Base-by-base conservation (phyloP, 345 rosid species). In the Conringia planisiliqua region DNA sequence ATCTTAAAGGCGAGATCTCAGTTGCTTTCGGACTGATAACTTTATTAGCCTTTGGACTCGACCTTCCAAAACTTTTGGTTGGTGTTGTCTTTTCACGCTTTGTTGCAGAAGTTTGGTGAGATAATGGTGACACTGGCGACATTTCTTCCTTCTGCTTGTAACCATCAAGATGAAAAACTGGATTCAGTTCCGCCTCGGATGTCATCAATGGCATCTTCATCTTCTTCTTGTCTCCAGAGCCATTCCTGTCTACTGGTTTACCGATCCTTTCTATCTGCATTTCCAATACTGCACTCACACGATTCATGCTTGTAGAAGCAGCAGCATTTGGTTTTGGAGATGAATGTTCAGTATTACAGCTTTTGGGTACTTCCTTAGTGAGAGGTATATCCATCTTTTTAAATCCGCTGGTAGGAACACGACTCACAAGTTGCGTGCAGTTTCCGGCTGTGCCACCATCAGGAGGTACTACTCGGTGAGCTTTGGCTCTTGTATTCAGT, bases 401-500 rank as follows among this genome's bases (percentile, higher is more conserved):
- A 39, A 59, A 54, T 56, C 73, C 48, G 17, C 47, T 4, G 60
- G 67, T 68, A 43, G 12, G n/a, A 69, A 47, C 61, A 56, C 39
- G 59, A 39, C 70, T 75, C 47, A 55, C 36, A 76, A 13, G 71
- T 58, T 62, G 78, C 75, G 52, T 75, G 48, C 68, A 76, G 61
- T 74, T 38, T 75, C 70, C 62, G 1, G 20, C 29, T 20, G 38
- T 38, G 70, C 48, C 68, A 65, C 16, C 69, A 38, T 79, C 84
- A 69, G 39, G 70, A 35, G 69, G 70, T 67, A 75, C 69, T 33
- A 54, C 68, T 84, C 58, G 82, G 71, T 69, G 79, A 32, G 72
- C 85, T 70, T 89, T 80, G 39, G 75, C 68, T 59, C 66, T 80
- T 70, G 83, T 42, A 73, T 84, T 76, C 33, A 87, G 79, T 78